Percentiles rank a stretch among this genome's conserved stretches.
Evolutionary conservation across 169 alveolate species (phyloP).

Genomic region (Plasmodium malariae): DNA sequence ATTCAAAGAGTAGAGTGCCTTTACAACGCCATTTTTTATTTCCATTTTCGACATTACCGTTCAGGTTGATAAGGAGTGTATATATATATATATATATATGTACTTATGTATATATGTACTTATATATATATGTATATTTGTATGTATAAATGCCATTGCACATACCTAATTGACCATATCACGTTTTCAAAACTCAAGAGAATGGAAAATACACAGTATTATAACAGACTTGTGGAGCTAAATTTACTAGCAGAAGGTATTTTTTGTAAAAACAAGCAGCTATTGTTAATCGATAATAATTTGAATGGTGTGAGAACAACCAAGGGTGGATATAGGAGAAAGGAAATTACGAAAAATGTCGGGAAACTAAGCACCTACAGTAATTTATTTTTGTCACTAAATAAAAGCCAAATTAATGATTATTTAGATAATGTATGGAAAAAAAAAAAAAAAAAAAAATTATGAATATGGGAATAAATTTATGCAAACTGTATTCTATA

Average conservation of each 20-base stretch:
- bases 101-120: background rate
- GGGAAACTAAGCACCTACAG: conserved; percentile 30
- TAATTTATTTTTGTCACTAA: conserved; percentile 40
- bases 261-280: conserved; percentile 52
- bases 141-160: background rate
- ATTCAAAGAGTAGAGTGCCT: too few species aligned
- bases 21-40: too few species aligned
- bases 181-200: background rate
- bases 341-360: conserved; percentile 31
- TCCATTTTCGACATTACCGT: too few species aligned
- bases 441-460: background rate
- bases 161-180: too few species aligned
- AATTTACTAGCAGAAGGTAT: conserved; percentile 51
- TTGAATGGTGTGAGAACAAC: conserved; percentile 54
- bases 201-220: conserved; percentile 70
- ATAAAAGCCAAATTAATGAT: conserved; percentile 29
- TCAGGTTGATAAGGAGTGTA: too few species aligned
- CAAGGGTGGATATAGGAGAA: conserved; percentile 56
- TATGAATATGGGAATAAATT: background rate
- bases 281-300: conserved; percentile 52
- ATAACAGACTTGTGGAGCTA: conserved; percentile 48
- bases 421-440: conserved; percentile 46
- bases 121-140: conserved; percentile 13
- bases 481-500: background rate
- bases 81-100: background rate